A percentile compares a stretch with the other conserved stretches of the same genome.
These are phyloP conservation scores for Microdochium trichocladiopsis DNA, from an alignment of 2,329 filamentous ascomycete species.

Conservation along the genomic window DNA sequence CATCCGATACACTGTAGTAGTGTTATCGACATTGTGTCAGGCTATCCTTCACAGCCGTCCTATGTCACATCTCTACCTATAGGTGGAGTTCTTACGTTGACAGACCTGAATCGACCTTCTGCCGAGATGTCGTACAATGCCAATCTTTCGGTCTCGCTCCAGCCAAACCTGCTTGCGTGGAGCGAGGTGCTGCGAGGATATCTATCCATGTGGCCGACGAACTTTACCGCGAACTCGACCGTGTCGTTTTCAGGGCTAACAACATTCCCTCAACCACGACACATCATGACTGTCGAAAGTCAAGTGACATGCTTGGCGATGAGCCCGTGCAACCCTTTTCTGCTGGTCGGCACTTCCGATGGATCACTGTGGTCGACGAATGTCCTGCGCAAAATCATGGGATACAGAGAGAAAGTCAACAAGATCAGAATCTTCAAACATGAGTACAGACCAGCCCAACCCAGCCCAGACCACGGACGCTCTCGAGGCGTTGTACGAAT, in stretches of 20 bases:
- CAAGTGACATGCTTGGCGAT: conserved; percentile 42
- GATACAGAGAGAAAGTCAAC: conserved; percentile 28
- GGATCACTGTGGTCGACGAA: conserved; percentile 45
- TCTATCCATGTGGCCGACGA: conserved; percentile 43
- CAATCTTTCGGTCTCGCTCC: conserved; percentile 40
- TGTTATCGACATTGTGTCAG: conserved; percentile 47
- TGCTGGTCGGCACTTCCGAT: conserved; percentile 45
- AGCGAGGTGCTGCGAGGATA: conserved; percentile 49
- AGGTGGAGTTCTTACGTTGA: conserved; percentile 43
- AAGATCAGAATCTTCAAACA: conserved; percentile 45
- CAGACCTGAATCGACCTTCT: conserved; percentile 45
- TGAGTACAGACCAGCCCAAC: conserved; percentile 35
- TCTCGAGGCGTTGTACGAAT: conserved; percentile 43
- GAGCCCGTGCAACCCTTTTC: conserved; percentile 43
- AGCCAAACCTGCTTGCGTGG: conserved; percentile 46
- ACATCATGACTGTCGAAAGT: conserved; percentile 42
- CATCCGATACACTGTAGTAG: conserved; percentile 45
- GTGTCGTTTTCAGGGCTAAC: conserved; percentile 45
- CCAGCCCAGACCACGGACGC: conserved; percentile 17
- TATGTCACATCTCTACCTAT: conserved; percentile 48
- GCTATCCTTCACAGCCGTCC: conserved; percentile 49
- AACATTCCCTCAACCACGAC: conserved; percentile 44
- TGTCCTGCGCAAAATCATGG: conserved; percentile 33
- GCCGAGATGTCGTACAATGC: conserved; percentile 46
- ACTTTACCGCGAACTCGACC: conserved; percentile 43